Evolutionary conservation across 768 basidiomycete genomes (phyloP), one percentile per base, ranked within the genome.

Genomic region (Serendipita sp.): DNA sequence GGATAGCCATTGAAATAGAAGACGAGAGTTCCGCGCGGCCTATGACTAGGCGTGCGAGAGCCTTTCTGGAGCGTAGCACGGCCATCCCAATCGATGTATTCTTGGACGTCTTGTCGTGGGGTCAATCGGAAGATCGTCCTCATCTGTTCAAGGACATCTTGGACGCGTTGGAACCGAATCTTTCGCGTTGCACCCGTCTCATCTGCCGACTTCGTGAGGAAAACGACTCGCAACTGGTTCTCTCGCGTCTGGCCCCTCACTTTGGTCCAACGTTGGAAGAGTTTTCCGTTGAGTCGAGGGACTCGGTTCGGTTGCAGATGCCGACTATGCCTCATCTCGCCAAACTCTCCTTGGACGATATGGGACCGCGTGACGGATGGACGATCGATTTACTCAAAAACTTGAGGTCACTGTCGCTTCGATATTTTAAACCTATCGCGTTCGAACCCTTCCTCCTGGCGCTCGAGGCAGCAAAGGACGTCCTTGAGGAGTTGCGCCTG

Each of bases 361-460:
- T 60, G 24, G 56, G 56, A 37, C 56, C 56, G 8, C 4, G 56
- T 8, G 35, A 60, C 28, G 56, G 56, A 34, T 60, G 56, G 56
- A 32, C 56, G 37, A 8, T n/a, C 18, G 30, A 60, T 10, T 35
- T 28, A 8, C 30, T 60, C 18, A 3, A 32, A n/a, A 28, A 60
- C 56, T 30, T 60, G 11, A 16, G 35, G n/a, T 60, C 56, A n/a
- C 8, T 60, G n/a, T 60, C 56, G 37, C 56, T 60, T 10, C 56
- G 56, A 11, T 60, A 60, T n/a, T 60, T 60, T 30, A 60, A 37
- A 60, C 56, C 56, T n/a, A 60, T 60, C 16, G 28, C 18, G 3
- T 60, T 60, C 37, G 56, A 60, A n/a, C n/a, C 30, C 35, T 60
- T 60, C 56, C 56, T 60, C 11, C 10, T n/a, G 16, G 56, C 56